Conservation (phyloP, 2,329 filamentous ascomycete genomes). For the Ascosphaera apis region DNA sequence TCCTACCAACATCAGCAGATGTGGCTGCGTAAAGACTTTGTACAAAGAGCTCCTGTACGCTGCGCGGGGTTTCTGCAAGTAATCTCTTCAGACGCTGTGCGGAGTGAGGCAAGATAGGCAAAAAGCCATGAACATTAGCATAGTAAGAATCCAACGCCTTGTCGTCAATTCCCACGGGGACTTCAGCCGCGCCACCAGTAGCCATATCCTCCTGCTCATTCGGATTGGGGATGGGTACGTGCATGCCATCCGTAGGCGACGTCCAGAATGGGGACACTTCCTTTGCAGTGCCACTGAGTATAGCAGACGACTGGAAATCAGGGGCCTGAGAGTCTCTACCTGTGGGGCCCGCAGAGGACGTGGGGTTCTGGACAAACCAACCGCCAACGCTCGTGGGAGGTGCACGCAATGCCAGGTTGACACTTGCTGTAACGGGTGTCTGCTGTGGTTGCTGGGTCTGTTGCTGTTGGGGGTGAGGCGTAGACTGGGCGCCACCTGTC, state of each 20-base stretch:
- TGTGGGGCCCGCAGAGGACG: slow-evolving; percentile 5
- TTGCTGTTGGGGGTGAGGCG: slow-evolving; percentile 11
- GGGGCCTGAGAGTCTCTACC: slow-evolving; percentile 3
- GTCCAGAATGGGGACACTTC: slow-evolving; percentile 18
- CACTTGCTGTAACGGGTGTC: neutral
- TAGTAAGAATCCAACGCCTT: slow-evolving; percentile 19
- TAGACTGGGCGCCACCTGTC: slow-evolving; percentile 14
- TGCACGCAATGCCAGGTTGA: slow-evolving; percentile 4
- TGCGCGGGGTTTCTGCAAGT: slow-evolving; percentile 17
- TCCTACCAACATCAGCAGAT: slow-evolving; percentile 11
- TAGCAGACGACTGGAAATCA: slow-evolving; percentile 11
- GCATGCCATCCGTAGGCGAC: neutral
- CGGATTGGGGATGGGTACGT: neutral
- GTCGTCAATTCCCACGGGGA: slow-evolving; percentile 16
- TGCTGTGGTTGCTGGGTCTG: neutral
- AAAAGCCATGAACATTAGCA: slow-evolving; percentile 17
- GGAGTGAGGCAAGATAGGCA: slow-evolving; percentile 20
- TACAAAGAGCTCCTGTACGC: slow-evolving; percentile 19
- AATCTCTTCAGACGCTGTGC: slow-evolving; percentile 15
- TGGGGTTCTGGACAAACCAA: slow-evolving; percentile 11
- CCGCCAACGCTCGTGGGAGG: slow-evolving; percentile 6
- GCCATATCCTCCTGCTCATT: slow-evolving; percentile 9
- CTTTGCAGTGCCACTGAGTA: slow-evolving; percentile 15
- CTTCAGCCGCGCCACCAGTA: slow-evolving; percentile 14
- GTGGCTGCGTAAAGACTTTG: slow-evolving; percentile 18